These are phyloP conservation scores for Umbelopsis vinacea DNA, from an alignment of 192 early-diverging fungal species.

Conservation along the genomic window DNA sequence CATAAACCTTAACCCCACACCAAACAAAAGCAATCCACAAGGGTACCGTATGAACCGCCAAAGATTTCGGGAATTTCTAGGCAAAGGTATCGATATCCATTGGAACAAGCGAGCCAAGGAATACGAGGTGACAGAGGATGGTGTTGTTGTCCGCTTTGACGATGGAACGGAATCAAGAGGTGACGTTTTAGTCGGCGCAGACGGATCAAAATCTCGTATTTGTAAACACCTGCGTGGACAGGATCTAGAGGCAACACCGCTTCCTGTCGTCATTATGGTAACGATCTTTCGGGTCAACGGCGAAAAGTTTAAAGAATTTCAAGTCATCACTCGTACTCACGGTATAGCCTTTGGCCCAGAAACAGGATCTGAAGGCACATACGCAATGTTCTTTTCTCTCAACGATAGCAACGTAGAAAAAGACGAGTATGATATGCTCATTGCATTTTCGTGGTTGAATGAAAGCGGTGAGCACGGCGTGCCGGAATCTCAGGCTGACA, in stretches of 20 bases:
- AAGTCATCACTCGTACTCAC: not conserved
- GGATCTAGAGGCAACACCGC: constrained; percentile 3
- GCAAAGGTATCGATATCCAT: constrained; percentile 13
- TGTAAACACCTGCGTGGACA: constrained; percentile 20
- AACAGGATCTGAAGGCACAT: constrained; percentile 12
- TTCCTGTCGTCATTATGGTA: constrained; percentile 4
- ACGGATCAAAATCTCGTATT: constrained; percentile 37
- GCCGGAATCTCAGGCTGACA: not conserved
- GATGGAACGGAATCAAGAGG: constrained; percentile 28
- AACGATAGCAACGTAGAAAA: not conserved
- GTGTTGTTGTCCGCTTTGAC: constrained; percentile 24
- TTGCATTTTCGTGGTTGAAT: not conserved
- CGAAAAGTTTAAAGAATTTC: not conserved
- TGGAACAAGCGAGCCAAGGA: constrained; percentile 27
- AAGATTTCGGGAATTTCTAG: constrained; percentile 12
- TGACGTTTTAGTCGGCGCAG: constrained; percentile 38
- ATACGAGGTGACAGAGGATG: constrained; percentile 20
- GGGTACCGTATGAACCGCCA: constrained; percentile 20
- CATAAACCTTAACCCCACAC: not conserved
- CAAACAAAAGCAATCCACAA: not conserved
- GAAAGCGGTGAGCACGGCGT: not conserved
- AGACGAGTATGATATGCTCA: not conserved
- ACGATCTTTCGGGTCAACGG: constrained; percentile 11
- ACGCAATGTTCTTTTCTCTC: constrained; percentile 6
- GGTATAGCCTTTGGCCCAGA: constrained; percentile 11